Conservation (phyloP, 1,139 yeast species). For the Debaryomycetaceae sp. region DNA sequence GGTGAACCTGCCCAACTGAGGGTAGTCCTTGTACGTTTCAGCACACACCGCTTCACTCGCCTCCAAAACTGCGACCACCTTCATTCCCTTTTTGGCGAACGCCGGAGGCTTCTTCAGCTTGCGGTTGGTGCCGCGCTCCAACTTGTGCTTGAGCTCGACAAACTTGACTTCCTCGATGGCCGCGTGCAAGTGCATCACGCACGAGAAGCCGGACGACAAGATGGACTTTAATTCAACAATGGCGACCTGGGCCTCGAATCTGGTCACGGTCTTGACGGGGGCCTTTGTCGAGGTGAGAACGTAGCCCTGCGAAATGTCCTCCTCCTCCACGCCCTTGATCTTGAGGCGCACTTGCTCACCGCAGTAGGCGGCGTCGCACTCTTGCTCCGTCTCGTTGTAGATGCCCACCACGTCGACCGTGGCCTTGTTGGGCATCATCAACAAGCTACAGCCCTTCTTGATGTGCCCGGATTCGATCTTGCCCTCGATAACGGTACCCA, state of each 20-base stretch:
- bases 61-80: conserved; percentile 86
- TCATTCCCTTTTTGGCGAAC: conserved; percentile 98
- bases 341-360: conserved; percentile 96
- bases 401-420: conserved; percentile 77
- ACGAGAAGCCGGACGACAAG: conserved; percentile 87
- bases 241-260: conserved; percentile 93
- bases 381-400: conserved; percentile 91
- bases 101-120: conserved; percentile 96
- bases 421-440: conserved; percentile 87
- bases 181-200: conserved; percentile 98
- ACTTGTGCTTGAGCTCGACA: conserved; percentile 75
- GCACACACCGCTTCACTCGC: conserved; percentile 81
- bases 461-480: conserved; percentile 93
- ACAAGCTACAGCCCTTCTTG: conserved; percentile 62
- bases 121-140: conserved; percentile 95
- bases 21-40: conserved; percentile 84
- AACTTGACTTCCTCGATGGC: conserved; percentile 93
- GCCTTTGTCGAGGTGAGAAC: conserved; percentile 76
- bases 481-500: conserved; percentile 97
- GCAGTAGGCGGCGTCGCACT: conserved; percentile 79
- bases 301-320: conserved; percentile 84
- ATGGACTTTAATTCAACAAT: conserved; percentile 92
- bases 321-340: conserved; percentile 94
- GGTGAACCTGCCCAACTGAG: conserved; percentile 95
- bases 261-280: conserved; percentile 87